Percentiles rank a stretch among this genome's conserved stretches.
phyloP scores from a whole-genome alignment of 768 basidiomycete genomes.

The Boletus pseudopeckii region DNA sequence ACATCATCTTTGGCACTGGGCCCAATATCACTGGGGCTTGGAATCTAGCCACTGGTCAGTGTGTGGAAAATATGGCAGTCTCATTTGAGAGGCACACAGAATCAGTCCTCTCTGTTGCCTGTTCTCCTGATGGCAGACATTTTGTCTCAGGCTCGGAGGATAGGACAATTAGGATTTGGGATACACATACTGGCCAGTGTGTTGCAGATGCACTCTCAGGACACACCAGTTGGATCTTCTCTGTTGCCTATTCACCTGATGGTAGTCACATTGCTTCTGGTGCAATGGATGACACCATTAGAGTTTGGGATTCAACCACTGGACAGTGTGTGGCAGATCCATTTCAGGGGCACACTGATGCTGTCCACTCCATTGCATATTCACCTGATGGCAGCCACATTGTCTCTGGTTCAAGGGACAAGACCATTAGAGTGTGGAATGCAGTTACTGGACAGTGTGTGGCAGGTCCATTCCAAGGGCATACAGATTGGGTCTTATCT shows the following conservation, averaged over 20 bases:
- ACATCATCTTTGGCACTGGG: constrained; percentile 16
- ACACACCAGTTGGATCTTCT: constrained; percentile 8
- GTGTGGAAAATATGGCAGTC: background rate
- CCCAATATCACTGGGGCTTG: constrained; percentile 6
- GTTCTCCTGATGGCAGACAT: constrained; percentile 15
- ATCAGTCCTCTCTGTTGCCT: background rate
- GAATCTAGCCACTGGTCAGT: constrained; percentile 5
- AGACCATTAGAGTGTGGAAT: constrained; percentile 23
- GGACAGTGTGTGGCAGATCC: constrained; percentile 15
- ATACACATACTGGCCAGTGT: constrained; percentile 11
- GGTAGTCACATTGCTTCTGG: constrained; percentile 22
- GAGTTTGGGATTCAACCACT: constrained; percentile 21
- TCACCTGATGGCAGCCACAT: constrained; percentile 23
- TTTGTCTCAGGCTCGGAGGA: constrained; percentile 10
- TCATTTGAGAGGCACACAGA: constrained; percentile 4
- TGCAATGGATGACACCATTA: constrained; percentile 20
- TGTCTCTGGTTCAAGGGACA: constrained; percentile 26
- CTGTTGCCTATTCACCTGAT: constrained; percentile 27
- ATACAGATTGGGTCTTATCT: constrained; percentile 10
- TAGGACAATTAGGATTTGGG: constrained; percentile 4
- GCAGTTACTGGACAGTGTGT: constrained; percentile 13
- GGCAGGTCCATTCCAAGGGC: constrained; percentile 19
- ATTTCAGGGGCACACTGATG: constrained; percentile 16
- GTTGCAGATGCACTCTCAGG: background rate
- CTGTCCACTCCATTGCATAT: constrained; percentile 17